Evolutionary conservation across 495 filamentous ascomycete genomes (phyloP), one percentile per base, ranked within the genome.

Genomic region (Aspergillus nidulans): DNA sequence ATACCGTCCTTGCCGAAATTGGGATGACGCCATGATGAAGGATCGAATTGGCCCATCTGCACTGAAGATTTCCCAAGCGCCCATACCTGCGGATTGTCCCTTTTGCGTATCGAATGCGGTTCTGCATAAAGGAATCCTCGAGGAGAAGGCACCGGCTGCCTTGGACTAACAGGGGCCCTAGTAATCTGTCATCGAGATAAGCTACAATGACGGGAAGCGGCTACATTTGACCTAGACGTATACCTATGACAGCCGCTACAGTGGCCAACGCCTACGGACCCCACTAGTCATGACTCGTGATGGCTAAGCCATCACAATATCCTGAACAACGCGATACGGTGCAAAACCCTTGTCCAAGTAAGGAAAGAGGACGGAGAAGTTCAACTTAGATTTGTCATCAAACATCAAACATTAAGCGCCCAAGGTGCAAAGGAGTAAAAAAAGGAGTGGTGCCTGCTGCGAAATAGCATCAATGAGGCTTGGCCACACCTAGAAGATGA

Each of bases 111-210:
- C 49, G n/a, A n/a, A n/a, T 34, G 15, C 30, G 30, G 15, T 34
- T 52, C 36, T 10, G 16, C 24, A 30, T 16, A 9, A 47, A 43
- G 19, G 42, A 21, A n/a, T 45, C 42, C 42, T 21, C 21, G 15
- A 21, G 25, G 44, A 32, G 44, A 52, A 40, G 49, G 23, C 36
- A 52, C 28, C 49, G 36, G 49, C 40, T 52, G 49, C 36, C 36
- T 41, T 48, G 16, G n/a, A 19, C 26, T 15, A 25, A 30, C 28
- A 12, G 23, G n/a, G 7, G 43, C 2, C 34, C 44, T 24, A 40
- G 28, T 48, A 48, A 23, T 48, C 52, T 41, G 52, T 49, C 43
- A 48, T 55, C 30, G 6, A 56, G 53, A 56, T 49, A 56, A 56
- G 45, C 53, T 49, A 44, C 36, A 1, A 48, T 49, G 45, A 49